Percentiles rank a stretch among this genome's conserved stretches.
These are phyloP conservation scores for Claviceps citrina DNA, from an alignment of 2,329 filamentous ascomycete genomes.

Conservation along the genomic window DNA sequence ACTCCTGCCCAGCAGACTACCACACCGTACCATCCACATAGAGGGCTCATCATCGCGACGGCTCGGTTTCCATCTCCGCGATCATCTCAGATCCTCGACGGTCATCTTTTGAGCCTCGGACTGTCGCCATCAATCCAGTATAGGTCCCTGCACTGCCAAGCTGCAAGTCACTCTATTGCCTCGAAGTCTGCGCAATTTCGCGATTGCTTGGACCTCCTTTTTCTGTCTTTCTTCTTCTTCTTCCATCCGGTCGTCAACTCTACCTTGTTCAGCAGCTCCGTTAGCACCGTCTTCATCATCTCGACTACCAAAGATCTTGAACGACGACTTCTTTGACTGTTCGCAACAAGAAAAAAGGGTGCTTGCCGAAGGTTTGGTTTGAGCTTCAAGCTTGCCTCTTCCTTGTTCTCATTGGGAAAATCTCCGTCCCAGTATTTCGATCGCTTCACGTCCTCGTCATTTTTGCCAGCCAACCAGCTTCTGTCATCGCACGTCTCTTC, in stretches of 20 bases:
- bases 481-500: constrained; percentile 19
- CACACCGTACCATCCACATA: no score
- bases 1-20: no score
- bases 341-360: background rate
- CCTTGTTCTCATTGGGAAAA: constrained; percentile 22
- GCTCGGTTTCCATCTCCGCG: background rate
- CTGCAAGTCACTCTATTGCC: background rate
- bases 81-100: background rate
- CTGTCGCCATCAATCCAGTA: background rate
- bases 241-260: background rate
- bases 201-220: background rate
- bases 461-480: constrained; percentile 15
- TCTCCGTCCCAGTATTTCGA: constrained; percentile 18
- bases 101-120: background rate
- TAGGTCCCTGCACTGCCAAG: background rate
- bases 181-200: background rate
- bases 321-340: background rate
- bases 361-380: constrained; percentile 16
- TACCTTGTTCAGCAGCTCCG: background rate
- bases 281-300: background rate
- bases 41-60: constrained; percentile 1
- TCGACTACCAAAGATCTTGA: background rate
- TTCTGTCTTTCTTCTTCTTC: background rate
- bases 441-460: constrained; percentile 21
- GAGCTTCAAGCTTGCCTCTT: constrained; percentile 24